Evolutionary conservation across 495 filamentous ascomycete species (phyloP), one percentile per base, ranked within the genome.

Genomic region (Friedmanniomyces endolithicus): DNA sequence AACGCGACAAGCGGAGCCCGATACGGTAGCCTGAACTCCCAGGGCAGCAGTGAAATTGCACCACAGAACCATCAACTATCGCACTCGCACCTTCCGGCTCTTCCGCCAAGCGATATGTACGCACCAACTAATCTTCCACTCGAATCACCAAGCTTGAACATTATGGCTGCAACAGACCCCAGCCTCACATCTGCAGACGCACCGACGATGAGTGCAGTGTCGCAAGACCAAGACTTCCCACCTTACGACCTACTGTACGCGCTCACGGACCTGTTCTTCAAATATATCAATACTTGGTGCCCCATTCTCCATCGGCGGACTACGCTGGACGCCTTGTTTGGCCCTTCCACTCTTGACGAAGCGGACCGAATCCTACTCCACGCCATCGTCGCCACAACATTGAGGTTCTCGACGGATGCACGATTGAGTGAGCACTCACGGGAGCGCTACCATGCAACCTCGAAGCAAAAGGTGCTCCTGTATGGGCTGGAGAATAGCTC

Each of bases 261-360:
- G 1, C 70, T 94, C 23, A 84, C 86, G 7, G 86, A 94, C 63
- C 72, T 94, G 1, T 95, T 90, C 67, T 95, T 95, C 67, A 86
- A 90, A 60, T 85, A 92, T 58, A 80, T 95, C 65, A 90, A 94
- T 64, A 85, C 86, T 0, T 94, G 87, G 83, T 94, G 86, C 69
- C 88, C 88, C 0, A 90, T 95, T 20, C 72, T 95, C 17, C 86
- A 94, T 67, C 80, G 86, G 2, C 79, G 84, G 58, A 80, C 83
- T 0, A 89, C 86, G 0, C 66, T 94, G 8, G 86, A 94, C 61
- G 78, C 82, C 7, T 75, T 94, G n/a, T 94, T 94, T 62, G 85
- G 85, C 0, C 71, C 82, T 6, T 80, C 84, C 0, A 76, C 82
- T 14, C 72, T 89, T 4, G 83, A 88, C 19, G 87, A 90, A 64